Conservation (phyloP, 805 yeast species). For the Lachancea fermentati region DNA sequence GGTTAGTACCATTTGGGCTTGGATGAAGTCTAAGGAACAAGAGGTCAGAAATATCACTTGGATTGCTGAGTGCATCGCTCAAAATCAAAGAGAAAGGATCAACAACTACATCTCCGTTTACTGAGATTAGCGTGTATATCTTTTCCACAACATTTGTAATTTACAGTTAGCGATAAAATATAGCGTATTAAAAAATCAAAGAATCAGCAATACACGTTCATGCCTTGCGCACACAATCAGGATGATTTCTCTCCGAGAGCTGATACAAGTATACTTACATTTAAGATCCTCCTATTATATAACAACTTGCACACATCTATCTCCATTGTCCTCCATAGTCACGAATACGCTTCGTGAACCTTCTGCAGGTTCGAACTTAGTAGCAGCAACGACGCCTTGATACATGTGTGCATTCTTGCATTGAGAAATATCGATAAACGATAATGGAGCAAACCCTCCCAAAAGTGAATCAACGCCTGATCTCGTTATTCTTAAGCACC, state of each 20-base stretch:
- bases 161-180: no score
- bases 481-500: slow-evolving; percentile 71
- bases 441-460: slow-evolving; percentile 49
- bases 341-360: slow-evolving; percentile 54
- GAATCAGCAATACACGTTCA: no score
- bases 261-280: no score
- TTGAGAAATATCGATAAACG: slow-evolving; percentile 56
- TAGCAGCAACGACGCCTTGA: slow-evolving; percentile 56
- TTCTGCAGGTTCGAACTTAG: slow-evolving; percentile 43
- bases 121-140: no score
- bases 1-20: slow-evolving; percentile 87
- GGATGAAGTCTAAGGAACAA: slow-evolving; percentile 94
- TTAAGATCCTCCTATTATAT: slow-evolving; percentile 32
- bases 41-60: slow-evolving; percentile 97
- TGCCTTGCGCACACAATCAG: no score
- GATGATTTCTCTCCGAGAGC: no score
- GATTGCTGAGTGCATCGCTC: slow-evolving; percentile 99
- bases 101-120: slow-evolving; percentile 86
- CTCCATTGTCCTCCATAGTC: slow-evolving; percentile 43
- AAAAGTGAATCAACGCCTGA: slow-evolving; percentile 69
- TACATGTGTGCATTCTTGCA: slow-evolving; percentile 64
- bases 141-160: no score
- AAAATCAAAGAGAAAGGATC: slow-evolving; percentile 92
- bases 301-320: slow-evolving; percentile 53
- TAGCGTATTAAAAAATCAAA: no score